Conservation (phyloP, 257 asterid species). For the Misopates orontium region DNA sequence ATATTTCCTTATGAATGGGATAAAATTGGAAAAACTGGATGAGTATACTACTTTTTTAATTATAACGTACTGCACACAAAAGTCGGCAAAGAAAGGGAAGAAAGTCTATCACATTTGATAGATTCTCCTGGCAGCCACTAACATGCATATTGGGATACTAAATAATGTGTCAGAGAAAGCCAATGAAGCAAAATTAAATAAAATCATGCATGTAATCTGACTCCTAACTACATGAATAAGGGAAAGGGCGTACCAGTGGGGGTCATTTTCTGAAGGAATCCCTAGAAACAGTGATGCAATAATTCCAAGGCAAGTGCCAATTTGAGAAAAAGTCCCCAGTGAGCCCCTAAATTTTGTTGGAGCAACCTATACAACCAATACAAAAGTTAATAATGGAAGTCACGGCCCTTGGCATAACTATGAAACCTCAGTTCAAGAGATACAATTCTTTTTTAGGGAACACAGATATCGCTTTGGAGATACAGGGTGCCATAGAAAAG, state of each 20-base stretch:
- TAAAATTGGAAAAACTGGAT: not conserved
- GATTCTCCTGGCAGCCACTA: slow-evolving; percentile 13
- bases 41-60: too few species aligned
- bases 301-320: slow-evolving; percentile 89
- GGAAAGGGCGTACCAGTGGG: slow-evolving; percentile 69
- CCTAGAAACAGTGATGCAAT: slow-evolving; percentile 64
- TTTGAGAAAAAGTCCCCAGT: slow-evolving; percentile 75
- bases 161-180: not conserved
- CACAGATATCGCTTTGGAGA: not conserved
- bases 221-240: not conserved
- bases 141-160: not conserved
- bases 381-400: slow-evolving; percentile 24
- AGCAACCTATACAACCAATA: slow-evolving; percentile 58
- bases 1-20: not conserved
- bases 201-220: not conserved
- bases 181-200: slow-evolving; percentile 1
- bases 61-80: not conserved
- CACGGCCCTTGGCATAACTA: slow-evolving; percentile 17
- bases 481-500: not conserved
- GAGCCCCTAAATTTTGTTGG: slow-evolving; percentile 83
- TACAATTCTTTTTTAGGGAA: not conserved
- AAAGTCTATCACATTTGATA: slow-evolving; percentile 11
- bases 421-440: not conserved
- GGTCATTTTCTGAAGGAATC: slow-evolving; percentile 70
- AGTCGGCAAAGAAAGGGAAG: not conserved